Percentiles rank a stretch among this genome's conserved stretches.
Evolutionary conservation across 1,284 basidiomycete species (phyloP).

Genomic region (Ustilago cynodontis): DNA sequence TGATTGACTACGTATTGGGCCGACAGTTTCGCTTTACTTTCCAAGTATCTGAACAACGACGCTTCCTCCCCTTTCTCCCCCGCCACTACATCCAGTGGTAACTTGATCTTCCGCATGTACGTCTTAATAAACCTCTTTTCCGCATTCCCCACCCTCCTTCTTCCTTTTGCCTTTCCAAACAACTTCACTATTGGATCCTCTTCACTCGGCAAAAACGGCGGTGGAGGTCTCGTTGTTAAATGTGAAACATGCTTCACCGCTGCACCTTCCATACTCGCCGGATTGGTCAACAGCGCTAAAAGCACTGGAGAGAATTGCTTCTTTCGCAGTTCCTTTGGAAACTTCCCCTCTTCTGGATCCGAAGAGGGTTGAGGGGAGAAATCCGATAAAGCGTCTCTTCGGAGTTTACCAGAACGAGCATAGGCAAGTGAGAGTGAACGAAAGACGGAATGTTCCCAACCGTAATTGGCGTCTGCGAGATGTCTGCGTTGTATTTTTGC

Average conservation of each 20-base stretch:
- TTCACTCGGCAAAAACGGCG: constrained; percentile 28
- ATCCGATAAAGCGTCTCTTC: constrained; percentile 30
- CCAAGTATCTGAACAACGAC: constrained; percentile 12
- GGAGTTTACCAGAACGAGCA: constrained; percentile 32
- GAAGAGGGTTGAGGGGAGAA: constrained; percentile 15
- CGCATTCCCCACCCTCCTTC: constrained; percentile 26
- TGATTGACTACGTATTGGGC: background rate
- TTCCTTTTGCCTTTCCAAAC: constrained; percentile 16
- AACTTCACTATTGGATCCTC: constrained; percentile 32
- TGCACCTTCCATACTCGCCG: constrained; percentile 29
- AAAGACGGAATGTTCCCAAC: constrained; percentile 40
- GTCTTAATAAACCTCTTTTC: constrained; percentile 3
- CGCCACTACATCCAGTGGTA: constrained; percentile 24
- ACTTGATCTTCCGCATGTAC: constrained; percentile 29
- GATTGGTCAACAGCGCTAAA: constrained; percentile 14
- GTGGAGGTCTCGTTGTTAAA: constrained; percentile 24
- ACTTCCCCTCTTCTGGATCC: background rate
- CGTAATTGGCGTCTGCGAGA: constrained; percentile 42
- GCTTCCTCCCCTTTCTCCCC: background rate
- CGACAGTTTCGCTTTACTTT: constrained; percentile 4
- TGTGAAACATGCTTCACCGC: constrained; percentile 14
- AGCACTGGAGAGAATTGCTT: constrained; percentile 14
- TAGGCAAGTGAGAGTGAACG: constrained; percentile 39
- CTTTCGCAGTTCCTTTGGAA: constrained; percentile 1
- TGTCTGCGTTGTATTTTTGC: constrained; percentile 39